phyloP scores from a whole-genome alignment of 176 grass and related monocot genomes.

The Leersia perrieri region DNA sequence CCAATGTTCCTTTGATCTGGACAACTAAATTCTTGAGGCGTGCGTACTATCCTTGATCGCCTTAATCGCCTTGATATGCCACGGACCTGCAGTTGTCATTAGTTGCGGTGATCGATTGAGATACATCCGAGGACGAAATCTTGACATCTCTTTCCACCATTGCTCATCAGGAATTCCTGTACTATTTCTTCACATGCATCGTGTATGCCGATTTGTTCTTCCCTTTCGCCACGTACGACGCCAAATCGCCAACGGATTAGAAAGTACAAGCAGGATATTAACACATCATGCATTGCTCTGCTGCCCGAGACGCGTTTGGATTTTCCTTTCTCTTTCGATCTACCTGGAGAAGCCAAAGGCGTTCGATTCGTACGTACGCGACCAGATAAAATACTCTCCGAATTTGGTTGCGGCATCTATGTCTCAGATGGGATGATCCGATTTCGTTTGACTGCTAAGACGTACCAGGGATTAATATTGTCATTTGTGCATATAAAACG shows the following conservation, averaged over 20 bases:
- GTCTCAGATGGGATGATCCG: conserved; percentile 13
- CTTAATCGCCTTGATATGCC: background rate
- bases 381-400: background rate
- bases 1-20: background rate
- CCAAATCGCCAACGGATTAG: background rate
- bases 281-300: background rate
- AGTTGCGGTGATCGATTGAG: background rate
- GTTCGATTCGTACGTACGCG: background rate
- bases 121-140: background rate
- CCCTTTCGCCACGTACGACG: background rate
- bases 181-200: background rate
- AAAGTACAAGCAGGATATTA: background rate
- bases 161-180: background rate
- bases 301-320: background rate
- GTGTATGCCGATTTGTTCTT: background rate
- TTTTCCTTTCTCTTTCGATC: background rate
- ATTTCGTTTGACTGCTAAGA: background rate
- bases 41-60: background rate
- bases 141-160: background rate
- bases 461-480: background rate
- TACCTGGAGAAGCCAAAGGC: background rate
- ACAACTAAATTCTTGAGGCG: background rate
- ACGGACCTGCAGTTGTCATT: background rate
- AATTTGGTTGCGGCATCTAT: background rate
- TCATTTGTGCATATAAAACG: background rate